phyloP scores from a whole-genome alignment of 192 early-diverging fungal genomes.

The Coemansia sp. region DNA sequence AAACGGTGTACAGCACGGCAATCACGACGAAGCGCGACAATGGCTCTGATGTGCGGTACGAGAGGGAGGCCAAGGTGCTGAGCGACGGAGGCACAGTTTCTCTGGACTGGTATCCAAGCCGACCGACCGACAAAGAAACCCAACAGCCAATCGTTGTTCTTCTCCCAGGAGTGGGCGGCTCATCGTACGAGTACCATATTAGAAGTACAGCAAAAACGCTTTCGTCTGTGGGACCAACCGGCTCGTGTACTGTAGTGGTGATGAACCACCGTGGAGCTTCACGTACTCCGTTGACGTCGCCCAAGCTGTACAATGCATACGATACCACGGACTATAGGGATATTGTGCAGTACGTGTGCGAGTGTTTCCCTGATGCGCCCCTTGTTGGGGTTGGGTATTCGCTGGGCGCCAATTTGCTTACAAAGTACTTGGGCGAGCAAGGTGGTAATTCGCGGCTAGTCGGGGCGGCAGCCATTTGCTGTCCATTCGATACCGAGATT shows the following conservation, averaged over 20 bases:
- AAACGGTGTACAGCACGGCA: constrained; percentile 58
- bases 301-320: constrained; percentile 76
- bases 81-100: constrained; percentile 82
- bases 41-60: constrained; percentile 11
- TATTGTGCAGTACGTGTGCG: constrained; percentile 9
- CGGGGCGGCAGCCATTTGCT: constrained; percentile 75
- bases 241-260: constrained; percentile 69
- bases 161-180: constrained; percentile 89
- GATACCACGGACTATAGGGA: constrained; percentile 71
- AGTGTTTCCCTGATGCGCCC: constrained; percentile 57
- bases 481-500: constrained; percentile 75
- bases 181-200: constrained; percentile 87
- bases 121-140: constrained; percentile 23
- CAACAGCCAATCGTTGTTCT: constrained; percentile 68
- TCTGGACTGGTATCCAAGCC: constrained; percentile 80
- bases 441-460: constrained; percentile 67
- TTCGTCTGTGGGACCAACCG: constrained; percentile 10
- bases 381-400: constrained; percentile 84
- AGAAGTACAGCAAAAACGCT: constrained; percentile 65
- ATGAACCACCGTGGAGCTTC: constrained; percentile 47
- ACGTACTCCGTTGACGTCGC: constrained; percentile 46
- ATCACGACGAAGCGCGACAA: constrained; percentile 45
- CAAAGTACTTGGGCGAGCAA: constrained; percentile 83
- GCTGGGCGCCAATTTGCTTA: constrained; percentile 87
- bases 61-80: constrained; percentile 56